Percentiles rank a stretch among this genome's conserved stretches.
Conservation (phyloP, 2,329 filamentous ascomycete genomes). For the Ilyonectria mors-panacis region DNA sequence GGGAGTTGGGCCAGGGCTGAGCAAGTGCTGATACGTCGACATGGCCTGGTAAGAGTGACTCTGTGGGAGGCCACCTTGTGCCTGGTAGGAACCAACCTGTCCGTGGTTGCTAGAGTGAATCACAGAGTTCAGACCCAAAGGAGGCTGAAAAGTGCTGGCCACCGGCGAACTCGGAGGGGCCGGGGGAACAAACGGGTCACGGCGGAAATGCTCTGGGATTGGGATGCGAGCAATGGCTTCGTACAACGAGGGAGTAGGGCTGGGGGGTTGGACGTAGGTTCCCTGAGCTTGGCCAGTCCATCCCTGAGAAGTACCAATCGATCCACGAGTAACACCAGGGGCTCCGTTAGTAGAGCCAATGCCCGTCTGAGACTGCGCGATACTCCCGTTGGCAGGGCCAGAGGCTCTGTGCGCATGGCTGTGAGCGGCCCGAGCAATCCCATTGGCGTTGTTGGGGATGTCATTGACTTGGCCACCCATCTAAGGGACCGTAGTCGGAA, state of each 20-base stretch:
- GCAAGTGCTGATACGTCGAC: conserved; percentile 20
- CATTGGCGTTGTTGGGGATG: background rate
- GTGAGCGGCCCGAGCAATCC: background rate
- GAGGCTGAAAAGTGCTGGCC: conserved; percentile 21
- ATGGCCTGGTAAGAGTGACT: conserved; percentile 24
- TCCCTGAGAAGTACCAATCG: background rate
- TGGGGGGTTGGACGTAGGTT: background rate
- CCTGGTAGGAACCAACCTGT: conserved; percentile 12
- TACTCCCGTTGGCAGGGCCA: background rate
- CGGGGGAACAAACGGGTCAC: background rate
- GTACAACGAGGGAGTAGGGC: background rate
- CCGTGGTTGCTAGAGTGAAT: conserved; percentile 19
- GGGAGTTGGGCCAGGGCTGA: conserved; percentile 40
- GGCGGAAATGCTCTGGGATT: background rate
- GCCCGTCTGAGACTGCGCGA: background rate
- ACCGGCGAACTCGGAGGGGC: conserved; percentile 6
- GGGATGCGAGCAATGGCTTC: background rate
- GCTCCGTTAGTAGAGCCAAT: background rate
- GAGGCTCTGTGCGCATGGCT: background rate
- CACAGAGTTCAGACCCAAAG: background rate
- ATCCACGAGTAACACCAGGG: background rate
- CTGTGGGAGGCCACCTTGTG: conserved; percentile 25
- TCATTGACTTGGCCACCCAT: conserved; percentile 40
- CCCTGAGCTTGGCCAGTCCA: background rate
- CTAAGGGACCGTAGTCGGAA: conserved; percentile 40